A percentile compares a stretch with the other conserved stretches of the same genome.
phyloP scores from a whole-genome alignment of 2,329 filamentous ascomycete genomes.

The Ophiocordyceps robertsii region DNA sequence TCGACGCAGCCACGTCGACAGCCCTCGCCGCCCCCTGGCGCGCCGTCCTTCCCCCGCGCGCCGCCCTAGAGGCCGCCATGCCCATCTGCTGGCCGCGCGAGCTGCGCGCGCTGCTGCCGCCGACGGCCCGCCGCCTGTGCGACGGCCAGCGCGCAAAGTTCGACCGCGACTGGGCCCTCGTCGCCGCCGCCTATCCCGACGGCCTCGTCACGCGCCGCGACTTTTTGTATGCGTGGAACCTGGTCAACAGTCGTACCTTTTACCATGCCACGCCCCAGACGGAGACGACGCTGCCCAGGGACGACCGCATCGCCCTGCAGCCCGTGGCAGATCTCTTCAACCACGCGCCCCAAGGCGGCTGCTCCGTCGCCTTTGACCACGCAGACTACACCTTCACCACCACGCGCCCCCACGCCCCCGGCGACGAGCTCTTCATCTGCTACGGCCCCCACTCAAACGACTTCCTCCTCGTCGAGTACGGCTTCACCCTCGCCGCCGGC shows the following conservation, averaged over 20 bases:
- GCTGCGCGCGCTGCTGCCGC: constrained; percentile 31
- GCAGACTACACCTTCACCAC: constrained; percentile 42
- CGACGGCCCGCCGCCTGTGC: constrained; percentile 28
- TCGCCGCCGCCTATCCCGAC: constrained; percentile 13
- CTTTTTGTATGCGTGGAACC: constrained; percentile 43
- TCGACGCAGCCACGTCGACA: constrained; percentile 29
- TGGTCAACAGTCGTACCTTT: constrained; percentile 50
- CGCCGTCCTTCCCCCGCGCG: constrained; percentile 49
- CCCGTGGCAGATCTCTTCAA: constrained; percentile 66
- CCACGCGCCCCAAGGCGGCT: constrained; percentile 30
- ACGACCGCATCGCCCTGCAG: constrained; percentile 55
- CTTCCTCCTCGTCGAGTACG: constrained; percentile 56
- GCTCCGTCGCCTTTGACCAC: constrained; percentile 36
- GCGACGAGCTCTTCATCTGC: constrained; percentile 53
- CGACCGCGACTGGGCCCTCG: constrained; percentile 24
- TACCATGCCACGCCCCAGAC: constrained; percentile 38
- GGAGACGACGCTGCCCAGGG: constrained; percentile 21
- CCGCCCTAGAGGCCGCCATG: constrained; percentile 38
- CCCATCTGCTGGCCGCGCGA: constrained; percentile 32
- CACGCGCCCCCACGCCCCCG: constrained; percentile 32
- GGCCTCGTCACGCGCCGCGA: constrained; percentile 16
- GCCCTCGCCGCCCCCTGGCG: constrained; percentile 40
- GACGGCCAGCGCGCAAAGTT: constrained; percentile 35
- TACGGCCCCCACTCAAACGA: constrained; percentile 62
- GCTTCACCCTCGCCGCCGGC: constrained; percentile 28